A percentile compares a stretch with the other conserved stretches of the same genome.
These are phyloP conservation scores for Kwoniella shivajii DNA, from an alignment of 1,284 basidiomycete genomes.

Conservation along the genomic window DNA sequence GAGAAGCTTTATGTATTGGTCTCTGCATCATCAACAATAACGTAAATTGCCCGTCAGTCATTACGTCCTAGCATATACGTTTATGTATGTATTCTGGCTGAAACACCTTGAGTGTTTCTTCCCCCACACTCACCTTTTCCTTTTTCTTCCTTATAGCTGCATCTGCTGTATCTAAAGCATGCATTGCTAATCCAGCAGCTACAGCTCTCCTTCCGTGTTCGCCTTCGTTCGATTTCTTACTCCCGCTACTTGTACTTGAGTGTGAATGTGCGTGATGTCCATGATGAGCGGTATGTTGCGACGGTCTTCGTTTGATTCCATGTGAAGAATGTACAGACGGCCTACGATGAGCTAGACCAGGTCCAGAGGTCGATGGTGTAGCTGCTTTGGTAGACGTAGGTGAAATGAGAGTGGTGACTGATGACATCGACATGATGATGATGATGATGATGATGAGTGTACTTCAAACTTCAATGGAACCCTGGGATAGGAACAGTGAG, in stretches of 20 bases:
- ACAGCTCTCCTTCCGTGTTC: constrained; percentile 44
- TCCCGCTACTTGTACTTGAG: no score
- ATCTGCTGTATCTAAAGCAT: constrained; percentile 30
- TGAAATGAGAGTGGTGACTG: constrained; percentile 46
- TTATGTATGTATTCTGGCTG: no score
- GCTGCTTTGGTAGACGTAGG: constrained; percentile 18
- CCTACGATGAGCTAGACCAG: neutral
- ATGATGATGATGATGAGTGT: neutral
- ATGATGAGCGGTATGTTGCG: constrained; percentile 12
- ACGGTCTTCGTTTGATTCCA: constrained; percentile 9
- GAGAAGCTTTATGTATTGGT: constrained; percentile 27
- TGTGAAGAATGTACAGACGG: constrained; percentile 6
- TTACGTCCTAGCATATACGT: no score
- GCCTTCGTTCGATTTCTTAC: constrained; percentile 28
- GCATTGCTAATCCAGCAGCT: constrained; percentile 46
- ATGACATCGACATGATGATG: constrained; percentile 41
- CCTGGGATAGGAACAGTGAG: no score
- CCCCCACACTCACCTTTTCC: constrained; percentile 24
- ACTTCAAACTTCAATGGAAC: no score
- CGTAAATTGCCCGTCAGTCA: no score
- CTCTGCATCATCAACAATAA: constrained; percentile 22
- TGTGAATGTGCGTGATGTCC: constrained; percentile 17
- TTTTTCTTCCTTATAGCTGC: constrained; percentile 29
- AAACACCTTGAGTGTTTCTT: neutral
- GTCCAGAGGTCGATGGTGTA: constrained; percentile 6